Conservation (phyloP, 169 alveolate species). For the Eimeria maxima region DNA sequence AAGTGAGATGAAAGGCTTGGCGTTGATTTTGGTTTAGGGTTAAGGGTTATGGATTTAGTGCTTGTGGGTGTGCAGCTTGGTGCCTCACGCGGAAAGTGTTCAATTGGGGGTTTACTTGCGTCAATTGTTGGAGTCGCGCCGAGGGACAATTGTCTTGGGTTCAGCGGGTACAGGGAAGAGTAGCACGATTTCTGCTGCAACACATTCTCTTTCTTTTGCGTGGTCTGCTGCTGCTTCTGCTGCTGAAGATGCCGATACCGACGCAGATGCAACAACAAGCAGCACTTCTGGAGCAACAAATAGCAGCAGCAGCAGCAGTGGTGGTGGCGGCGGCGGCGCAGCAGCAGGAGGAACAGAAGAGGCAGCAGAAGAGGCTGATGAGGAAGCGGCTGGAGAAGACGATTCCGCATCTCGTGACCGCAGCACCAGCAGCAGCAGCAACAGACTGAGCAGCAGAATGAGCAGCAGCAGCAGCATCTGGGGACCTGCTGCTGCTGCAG, state of each 20-base stretch:
- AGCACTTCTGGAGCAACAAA: background rate
- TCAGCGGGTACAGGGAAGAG: slow-evolving; percentile 70
- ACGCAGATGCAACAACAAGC: background rate
- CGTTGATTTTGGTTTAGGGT: background rate
- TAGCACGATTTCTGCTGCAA: background rate
- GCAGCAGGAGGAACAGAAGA: slow-evolving; percentile 4
- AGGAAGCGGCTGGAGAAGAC: slow-evolving; percentile 95
- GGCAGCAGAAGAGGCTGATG: slow-evolving; percentile 88
- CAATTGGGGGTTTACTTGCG: background rate
- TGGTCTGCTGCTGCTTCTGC: slow-evolving; percentile 18
- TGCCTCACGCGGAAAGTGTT: slow-evolving; percentile 14
- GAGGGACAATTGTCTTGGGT: slow-evolving; percentile 46
- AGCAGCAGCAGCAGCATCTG: background rate
- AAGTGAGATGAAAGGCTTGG: too few species aligned
- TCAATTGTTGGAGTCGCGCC: slow-evolving; percentile 29
- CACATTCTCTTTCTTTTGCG: background rate
- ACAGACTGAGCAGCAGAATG: background rate
- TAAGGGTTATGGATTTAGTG: slow-evolving; percentile 13
- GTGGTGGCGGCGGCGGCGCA: slow-evolving; percentile 22
- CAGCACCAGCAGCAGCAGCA: background rate
- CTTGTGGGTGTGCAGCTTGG: slow-evolving; percentile 52
- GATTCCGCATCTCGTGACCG: slow-evolving; percentile 62
- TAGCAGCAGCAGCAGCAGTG: slow-evolving; percentile 51
- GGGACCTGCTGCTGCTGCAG: background rate
- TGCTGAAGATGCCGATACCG: background rate